phyloP scores from a whole-genome alignment of 345 rosid species.

The Trapa bicornis region DNA sequence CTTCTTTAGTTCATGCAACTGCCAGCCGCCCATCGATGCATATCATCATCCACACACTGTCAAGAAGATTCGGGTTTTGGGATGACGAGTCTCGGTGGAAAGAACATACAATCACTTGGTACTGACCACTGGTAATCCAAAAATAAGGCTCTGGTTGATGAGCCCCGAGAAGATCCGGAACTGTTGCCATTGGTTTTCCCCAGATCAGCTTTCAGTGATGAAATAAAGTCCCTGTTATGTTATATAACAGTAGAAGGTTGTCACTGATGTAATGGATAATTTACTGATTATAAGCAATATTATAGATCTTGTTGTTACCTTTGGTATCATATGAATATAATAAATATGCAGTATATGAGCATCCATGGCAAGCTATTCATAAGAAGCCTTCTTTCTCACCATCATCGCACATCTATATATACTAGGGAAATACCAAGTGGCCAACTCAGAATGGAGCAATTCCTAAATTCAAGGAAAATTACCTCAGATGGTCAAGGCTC shows the following conservation, averaged over 20 bases:
- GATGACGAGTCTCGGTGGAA: not conserved
- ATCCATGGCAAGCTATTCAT: too few relatives aligned
- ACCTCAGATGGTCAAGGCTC: not conserved
- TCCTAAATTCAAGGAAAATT: slow-evolving; percentile 11
- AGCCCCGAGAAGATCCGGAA: not conserved
- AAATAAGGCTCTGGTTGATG: too few relatives aligned
- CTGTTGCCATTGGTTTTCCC: not conserved
- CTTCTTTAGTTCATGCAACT: slow-evolving; percentile 2
- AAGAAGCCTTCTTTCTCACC: too few relatives aligned
- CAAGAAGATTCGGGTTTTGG: not conserved
- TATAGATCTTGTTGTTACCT: not conserved
- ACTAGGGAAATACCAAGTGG: slow-evolving; percentile 8
- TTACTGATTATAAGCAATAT: not conserved
- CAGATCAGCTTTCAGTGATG: not conserved
- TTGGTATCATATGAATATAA: not conserved
- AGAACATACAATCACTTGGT: not conserved
- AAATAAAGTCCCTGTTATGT: not conserved
- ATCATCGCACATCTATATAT: not conserved
- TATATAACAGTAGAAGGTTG: not conserved
- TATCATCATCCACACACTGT: not conserved
- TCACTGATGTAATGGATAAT: not conserved
- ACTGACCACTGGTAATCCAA: too few relatives aligned
- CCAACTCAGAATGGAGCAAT: not conserved
- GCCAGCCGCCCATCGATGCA: slow-evolving; percentile 6
- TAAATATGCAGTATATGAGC: not conserved